Evolutionary conservation across 2,329 filamentous ascomycete species (phyloP).

Genomic region (Curvularia sp.): DNA sequence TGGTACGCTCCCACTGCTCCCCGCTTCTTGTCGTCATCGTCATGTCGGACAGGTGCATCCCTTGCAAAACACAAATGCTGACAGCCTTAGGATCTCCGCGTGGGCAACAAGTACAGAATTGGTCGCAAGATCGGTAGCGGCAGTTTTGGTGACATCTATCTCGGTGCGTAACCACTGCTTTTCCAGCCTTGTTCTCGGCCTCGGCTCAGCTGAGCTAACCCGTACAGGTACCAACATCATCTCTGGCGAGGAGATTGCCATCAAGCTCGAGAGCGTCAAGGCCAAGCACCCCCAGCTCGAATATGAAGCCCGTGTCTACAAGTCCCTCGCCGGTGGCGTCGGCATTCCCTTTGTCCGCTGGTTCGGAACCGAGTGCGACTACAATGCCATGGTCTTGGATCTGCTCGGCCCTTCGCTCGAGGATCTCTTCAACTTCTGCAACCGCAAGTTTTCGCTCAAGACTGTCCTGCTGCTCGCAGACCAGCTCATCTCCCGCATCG

Average conservation of each 20-base stretch:
- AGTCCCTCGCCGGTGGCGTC: slow-evolving; percentile 89
- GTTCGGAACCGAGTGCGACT: slow-evolving; percentile 99
- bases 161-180: slow-evolving; percentile 61
- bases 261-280: slow-evolving; percentile 99
- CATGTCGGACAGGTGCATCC: slow-evolving; percentile 22
- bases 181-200: background rate
- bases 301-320: slow-evolving; percentile 95
- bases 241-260: slow-evolving; percentile 98
- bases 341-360: slow-evolving; percentile 98
- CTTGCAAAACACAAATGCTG: slow-evolving; percentile 29
- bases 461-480: slow-evolving; percentile 95
- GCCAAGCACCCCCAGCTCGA: slow-evolving; percentile 99
- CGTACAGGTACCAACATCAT: slow-evolving; percentile 93
- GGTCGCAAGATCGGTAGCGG: slow-evolving; percentile 98
- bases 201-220: slow-evolving; percentile 28
- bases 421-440: slow-evolving; percentile 99
- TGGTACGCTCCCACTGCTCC: slow-evolving; percentile 58
- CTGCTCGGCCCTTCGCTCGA: slow-evolving; percentile 94
- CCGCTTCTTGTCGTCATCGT: slow-evolving; percentile 39
- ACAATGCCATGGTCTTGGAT: slow-evolving; percentile 99
- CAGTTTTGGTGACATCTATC: slow-evolving; percentile 97
- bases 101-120: slow-evolving; percentile 99
- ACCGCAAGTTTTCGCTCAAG: slow-evolving; percentile 99
- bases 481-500: slow-evolving; percentile 97
- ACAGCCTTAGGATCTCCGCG: slow-evolving; percentile 82